Conservation (phyloP, 2,329 filamentous ascomycete species). For the Cladosporium cucumerinum region DNA sequence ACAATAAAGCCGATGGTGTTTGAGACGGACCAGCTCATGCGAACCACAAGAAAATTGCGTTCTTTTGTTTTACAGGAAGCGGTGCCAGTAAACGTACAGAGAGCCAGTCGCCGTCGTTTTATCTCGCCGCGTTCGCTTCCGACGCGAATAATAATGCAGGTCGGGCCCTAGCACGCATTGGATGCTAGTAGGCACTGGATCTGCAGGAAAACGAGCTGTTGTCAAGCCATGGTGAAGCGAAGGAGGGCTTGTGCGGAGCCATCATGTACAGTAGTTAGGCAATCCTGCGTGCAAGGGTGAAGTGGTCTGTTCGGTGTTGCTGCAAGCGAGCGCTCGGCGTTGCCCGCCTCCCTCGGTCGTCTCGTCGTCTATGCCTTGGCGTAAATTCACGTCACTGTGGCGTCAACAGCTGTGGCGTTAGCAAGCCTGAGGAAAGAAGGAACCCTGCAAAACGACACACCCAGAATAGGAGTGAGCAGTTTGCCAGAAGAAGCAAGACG, state of each 20-base stretch:
- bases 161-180: neutral
- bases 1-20: neutral
- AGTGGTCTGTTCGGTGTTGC: neutral
- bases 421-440: neutral
- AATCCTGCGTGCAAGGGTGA: neutral
- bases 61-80: neutral
- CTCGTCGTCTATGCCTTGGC: neutral
- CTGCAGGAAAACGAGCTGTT: neutral
- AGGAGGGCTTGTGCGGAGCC: neutral
- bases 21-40: neutral
- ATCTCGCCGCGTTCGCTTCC: neutral
- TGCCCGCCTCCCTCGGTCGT: no score
- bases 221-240: neutral
- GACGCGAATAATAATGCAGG: neutral
- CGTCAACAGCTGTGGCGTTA: neutral
- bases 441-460: neutral
- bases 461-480: neutral
- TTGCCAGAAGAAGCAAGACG: neutral
- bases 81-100: neutral
- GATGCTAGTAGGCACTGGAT: neutral
- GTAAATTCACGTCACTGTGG: neutral
- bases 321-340: neutral
- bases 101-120: neutral
- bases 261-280: neutral
- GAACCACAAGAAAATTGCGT: neutral